Evolutionary conservation across 192 early-diverging fungal species (phyloP).

Genomic region (Backusella circina): DNA sequence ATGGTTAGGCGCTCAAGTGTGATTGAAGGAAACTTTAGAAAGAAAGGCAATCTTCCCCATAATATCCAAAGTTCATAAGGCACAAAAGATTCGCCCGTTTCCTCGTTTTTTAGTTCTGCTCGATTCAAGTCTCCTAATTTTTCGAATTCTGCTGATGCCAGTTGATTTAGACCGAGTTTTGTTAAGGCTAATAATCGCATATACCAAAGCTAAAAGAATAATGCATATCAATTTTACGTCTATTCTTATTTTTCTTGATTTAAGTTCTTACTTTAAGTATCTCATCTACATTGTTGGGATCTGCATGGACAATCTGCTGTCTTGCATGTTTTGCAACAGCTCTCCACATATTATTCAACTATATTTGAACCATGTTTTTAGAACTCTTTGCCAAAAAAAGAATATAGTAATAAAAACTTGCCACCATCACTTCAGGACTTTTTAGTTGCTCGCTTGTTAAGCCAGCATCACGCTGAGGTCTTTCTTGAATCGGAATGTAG

Average conservation of each 20-base stretch:
- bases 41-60: constrained; percentile 38
- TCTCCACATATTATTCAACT: constrained; percentile 51
- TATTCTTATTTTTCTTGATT: neutral
- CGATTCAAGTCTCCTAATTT: constrained; percentile 45
- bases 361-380: constrained; percentile 4
- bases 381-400: neutral
- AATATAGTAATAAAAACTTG: constrained; percentile 7
- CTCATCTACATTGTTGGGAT: constrained; percentile 29
- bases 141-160: constrained; percentile 51
- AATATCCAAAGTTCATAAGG: constrained; percentile 50
- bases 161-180: constrained; percentile 43
- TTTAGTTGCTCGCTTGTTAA: constrained; percentile 35
- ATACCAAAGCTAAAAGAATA: constrained; percentile 45
- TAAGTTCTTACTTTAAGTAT: constrained; percentile 40
- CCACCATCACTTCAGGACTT: constrained; percentile 35
- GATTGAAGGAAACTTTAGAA: constrained; percentile 35
- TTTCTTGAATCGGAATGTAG: constrained; percentile 44
- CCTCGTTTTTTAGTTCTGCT: constrained; percentile 21
- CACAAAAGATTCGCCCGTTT: constrained; percentile 40
- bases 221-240: neutral
- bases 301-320: constrained; percentile 37
- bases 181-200: constrained; percentile 42
- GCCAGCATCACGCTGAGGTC: constrained; percentile 32
- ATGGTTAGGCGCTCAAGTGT: constrained; percentile 41
- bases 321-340: constrained; percentile 43